Evolutionary conservation across 495 filamentous ascomycete species (phyloP).

Genomic region (Neurospora sp.): DNA sequence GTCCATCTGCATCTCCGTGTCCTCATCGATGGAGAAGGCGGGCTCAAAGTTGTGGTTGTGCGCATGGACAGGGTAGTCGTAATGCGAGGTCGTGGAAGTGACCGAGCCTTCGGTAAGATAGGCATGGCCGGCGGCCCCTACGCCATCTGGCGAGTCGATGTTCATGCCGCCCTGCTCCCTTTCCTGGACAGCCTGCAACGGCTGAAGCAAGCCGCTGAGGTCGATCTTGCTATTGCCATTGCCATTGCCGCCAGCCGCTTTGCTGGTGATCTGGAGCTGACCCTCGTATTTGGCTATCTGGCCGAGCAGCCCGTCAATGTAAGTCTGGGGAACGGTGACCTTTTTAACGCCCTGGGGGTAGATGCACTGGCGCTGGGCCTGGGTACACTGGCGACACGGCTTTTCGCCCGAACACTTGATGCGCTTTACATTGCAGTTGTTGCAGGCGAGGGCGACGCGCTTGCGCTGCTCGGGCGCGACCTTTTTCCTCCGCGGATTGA

Average conservation of each 20-base stretch:
- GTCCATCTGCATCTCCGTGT: conserved; percentile 6
- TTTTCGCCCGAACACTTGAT: conserved; percentile 32
- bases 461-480: conserved; percentile 25
- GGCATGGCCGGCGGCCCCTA: not conserved
- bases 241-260: conserved; percentile 3
- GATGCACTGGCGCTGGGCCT: conserved; percentile 18
- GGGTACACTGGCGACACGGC: conserved; percentile 27
- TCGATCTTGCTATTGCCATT: conserved; percentile 8
- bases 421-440: conserved; percentile 34
- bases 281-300: conserved; percentile 13
- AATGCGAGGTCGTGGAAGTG: conserved; percentile 1
- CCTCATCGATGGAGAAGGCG: conserved; percentile 2
- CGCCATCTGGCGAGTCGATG: not conserved
- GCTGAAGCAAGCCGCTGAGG: not conserved
- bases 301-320: conserved; percentile 19
- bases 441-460: conserved; percentile 30
- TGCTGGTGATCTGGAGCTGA: conserved; percentile 9
- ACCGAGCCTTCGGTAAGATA: not conserved
- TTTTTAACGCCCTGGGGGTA: conserved; percentile 24
- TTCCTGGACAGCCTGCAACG: conserved; percentile 1
- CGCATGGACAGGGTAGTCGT: not conserved
- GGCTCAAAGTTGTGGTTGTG: not conserved
- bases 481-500: conserved; percentile 28
- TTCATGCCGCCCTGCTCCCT: not conserved
- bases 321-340: conserved; percentile 17